Evolutionary conservation across 2,329 filamentous ascomycete species (phyloP).

Genomic region (Fusarium cyanostomum): DNA sequence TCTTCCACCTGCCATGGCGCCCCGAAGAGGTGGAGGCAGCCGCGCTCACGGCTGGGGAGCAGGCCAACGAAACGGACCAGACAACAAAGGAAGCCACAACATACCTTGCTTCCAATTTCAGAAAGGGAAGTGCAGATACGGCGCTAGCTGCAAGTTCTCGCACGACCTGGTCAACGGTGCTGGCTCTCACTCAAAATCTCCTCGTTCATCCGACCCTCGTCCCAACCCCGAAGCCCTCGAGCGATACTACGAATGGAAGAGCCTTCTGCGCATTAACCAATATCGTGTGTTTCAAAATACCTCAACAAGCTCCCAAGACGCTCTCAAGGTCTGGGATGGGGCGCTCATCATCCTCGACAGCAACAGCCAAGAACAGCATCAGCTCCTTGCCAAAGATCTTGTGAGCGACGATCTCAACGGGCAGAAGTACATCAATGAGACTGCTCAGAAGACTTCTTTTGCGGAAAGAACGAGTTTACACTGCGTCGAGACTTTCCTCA

Average conservation of each 20-base stretch:
- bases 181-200: not conserved
- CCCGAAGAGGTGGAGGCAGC: not conserved
- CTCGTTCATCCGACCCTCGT: not conserved
- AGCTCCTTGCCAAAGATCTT: constrained; percentile 2
- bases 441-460: not conserved
- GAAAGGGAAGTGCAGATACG: constrained; percentile 1
- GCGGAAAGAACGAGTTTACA: too few relatives aligned
- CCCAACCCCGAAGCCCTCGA: not conserved
- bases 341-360: constrained; percentile 1
- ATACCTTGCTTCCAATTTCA: not conserved
- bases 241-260: constrained; percentile 9
- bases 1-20: not conserved
- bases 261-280: not conserved
- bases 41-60: not conserved
- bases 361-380: not conserved
- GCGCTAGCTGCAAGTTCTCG: not conserved
- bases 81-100: not conserved
- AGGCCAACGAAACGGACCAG: not conserved
- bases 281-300: not conserved
- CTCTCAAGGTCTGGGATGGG: constrained; percentile 1
- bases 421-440: not conserved
- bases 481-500: constrained; percentile 37
- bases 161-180: not conserved
- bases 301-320: not conserved
- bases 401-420: constrained; percentile 1